A percentile compares a stretch with the other conserved stretches of the same genome.
Evolutionary conservation across 495 filamentous ascomycete genomes (phyloP).

Genomic region (Podospora pseudoanserina): DNA sequence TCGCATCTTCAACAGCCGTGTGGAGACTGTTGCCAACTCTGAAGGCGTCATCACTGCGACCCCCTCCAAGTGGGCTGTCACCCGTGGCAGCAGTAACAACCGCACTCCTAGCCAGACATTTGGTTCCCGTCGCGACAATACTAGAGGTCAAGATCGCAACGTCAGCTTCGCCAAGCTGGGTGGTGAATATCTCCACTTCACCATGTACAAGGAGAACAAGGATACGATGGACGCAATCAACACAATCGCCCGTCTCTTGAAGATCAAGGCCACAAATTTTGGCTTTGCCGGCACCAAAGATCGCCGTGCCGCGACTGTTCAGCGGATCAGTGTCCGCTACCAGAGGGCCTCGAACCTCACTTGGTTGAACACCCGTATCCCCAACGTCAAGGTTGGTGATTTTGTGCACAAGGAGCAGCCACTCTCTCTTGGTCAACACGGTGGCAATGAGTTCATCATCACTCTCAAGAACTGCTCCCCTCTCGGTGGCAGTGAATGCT

Average conservation of each 20-base stretch:
- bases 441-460: slow-evolving; percentile 88
- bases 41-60: slow-evolving; percentile 37
- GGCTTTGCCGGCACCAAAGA: slow-evolving; percentile 94
- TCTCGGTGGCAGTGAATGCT: slow-evolving; percentile 43
- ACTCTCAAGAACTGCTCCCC: slow-evolving; percentile 80
- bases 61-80: slow-evolving; percentile 24
- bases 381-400: slow-evolving; percentile 64
- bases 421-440: slow-evolving; percentile 76
- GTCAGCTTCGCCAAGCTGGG: slow-evolving; percentile 45
- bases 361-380: slow-evolving; percentile 58
- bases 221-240: slow-evolving; percentile 92
- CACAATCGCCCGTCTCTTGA: slow-evolving; percentile 64
- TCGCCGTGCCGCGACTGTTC: slow-evolving; percentile 79
- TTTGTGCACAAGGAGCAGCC: slow-evolving; percentile 68
- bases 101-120: slow-evolving; percentile 20
- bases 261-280: slow-evolving; percentile 65
- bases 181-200: slow-evolving; percentile 84
- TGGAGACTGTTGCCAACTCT: slow-evolving; percentile 31
- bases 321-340: slow-evolving; percentile 71
- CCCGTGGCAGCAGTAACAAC: slow-evolving; percentile 34
- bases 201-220: slow-evolving; percentile 95
- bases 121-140: slow-evolving; percentile 31
- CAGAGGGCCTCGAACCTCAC: slow-evolving; percentile 61
- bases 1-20: slow-evolving; percentile 37
- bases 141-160: slow-evolving; percentile 13